These are phyloP conservation scores for Phytophthora fragariaefolia DNA, from an alignment of 352 stramenopile species.

Conservation along the genomic window DNA sequence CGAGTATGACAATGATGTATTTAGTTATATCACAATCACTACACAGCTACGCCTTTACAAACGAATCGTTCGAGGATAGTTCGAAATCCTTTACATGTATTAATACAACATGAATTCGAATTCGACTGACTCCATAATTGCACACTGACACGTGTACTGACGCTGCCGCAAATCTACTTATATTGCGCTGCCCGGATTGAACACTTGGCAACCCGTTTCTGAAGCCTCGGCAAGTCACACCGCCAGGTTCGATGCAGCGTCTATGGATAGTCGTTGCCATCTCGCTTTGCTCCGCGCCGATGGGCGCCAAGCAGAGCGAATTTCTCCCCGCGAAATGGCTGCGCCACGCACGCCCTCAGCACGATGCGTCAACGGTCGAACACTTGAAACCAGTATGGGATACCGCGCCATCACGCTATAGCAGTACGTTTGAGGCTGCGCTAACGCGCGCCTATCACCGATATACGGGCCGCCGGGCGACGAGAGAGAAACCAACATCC, in stretches of 20 bases:
- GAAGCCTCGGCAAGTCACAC: no score
- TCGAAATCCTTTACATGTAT: no score
- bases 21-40: no score
- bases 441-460: neutral
- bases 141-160: no score
- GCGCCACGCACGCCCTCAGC: neutral
- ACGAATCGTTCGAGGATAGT: no score
- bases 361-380: neutral
- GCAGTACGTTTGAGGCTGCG: neutral
- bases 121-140: no score
- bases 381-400: neutral
- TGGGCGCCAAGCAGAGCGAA: neutral
- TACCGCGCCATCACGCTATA: neutral
- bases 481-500: neutral
- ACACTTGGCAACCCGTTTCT: no score
- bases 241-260: neutral
- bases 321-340: neutral
- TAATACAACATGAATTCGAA: no score
- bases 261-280: constrained; percentile 28
- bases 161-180: no score
- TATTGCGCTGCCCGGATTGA: no score
- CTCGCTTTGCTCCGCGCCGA: neutral
- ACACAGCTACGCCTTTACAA: no score
- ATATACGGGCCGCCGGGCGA: neutral
- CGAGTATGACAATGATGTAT: no score